Evolutionary conservation across 768 basidiomycete genomes (phyloP).

Genomic region (Lentinula raphanica): DNA sequence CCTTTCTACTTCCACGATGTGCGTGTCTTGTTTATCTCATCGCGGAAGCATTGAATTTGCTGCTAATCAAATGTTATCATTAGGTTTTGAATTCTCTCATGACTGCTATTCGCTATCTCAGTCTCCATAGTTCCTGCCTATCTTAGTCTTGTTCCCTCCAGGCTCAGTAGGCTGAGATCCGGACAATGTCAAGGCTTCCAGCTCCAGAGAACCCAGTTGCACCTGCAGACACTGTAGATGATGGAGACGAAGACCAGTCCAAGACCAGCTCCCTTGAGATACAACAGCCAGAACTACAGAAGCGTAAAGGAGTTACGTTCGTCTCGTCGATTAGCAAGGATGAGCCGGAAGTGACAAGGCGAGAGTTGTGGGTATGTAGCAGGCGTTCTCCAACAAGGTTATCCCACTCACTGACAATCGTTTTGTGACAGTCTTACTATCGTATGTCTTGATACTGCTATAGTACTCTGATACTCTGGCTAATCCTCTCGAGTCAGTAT

Average conservation of each 20-base stretch:
- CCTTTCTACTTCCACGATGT: too few species aligned
- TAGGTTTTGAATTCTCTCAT: too few species aligned
- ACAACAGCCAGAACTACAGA: background rate
- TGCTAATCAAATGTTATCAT: too few species aligned
- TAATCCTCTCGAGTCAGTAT: slow-evolving; percentile 39
- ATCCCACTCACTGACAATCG: background rate
- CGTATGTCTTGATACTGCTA: slow-evolving; percentile 1
- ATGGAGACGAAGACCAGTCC: slow-evolving; percentile 9
- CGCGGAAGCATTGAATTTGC: too few species aligned
- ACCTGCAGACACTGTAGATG: slow-evolving; percentile 7
- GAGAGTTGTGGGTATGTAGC: slow-evolving; percentile 79
- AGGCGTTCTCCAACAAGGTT: background rate
- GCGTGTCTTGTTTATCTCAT: too few species aligned
- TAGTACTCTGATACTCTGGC: background rate
- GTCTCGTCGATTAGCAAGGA: slow-evolving; percentile 38
- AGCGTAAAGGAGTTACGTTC: slow-evolving; percentile 21
- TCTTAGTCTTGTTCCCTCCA: background rate
- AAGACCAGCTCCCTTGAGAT: slow-evolving; percentile 8
- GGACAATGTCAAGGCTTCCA: slow-evolving; percentile 22
- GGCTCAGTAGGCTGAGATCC: background rate
- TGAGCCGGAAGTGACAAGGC: slow-evolving; percentile 67
- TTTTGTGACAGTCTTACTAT: background rate
- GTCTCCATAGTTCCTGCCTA: background rate
- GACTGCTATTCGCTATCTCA: too few species aligned
- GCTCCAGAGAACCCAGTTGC: slow-evolving; percentile 19